These are phyloP conservation scores for Lanmaoa pseudosensibilis DNA, from an alignment of 768 basidiomycete genomes.

Conservation along the genomic window DNA sequence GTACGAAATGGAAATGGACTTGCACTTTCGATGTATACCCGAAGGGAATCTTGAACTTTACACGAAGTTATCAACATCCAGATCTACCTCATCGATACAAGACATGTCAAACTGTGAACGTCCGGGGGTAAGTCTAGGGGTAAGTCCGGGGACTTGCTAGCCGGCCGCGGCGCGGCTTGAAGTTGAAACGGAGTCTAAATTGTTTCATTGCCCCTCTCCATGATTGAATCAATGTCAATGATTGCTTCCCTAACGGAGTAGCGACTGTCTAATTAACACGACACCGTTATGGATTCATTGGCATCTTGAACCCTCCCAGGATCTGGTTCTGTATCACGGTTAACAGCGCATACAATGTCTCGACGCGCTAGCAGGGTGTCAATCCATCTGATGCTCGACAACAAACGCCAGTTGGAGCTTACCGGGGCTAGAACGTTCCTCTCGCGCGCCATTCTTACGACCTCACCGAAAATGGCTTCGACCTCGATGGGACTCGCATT, in stretches of 20 bases:
- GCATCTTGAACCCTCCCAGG: conserved; percentile 35
- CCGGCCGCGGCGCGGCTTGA: no score
- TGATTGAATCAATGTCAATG: no score
- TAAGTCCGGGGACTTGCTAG: no score
- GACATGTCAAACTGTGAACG: background rate
- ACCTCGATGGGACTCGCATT: conserved; percentile 62
- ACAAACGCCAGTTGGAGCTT: background rate
- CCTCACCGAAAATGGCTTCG: conserved; percentile 63
- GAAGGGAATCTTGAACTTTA: background rate
- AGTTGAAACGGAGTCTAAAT: no score
- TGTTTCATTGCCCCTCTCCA: no score
- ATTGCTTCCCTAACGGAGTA: no score
- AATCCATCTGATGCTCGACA: background rate
- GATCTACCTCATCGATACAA: background rate
- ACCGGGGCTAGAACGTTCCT: conserved; percentile 17
- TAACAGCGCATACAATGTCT: conserved; percentile 58
- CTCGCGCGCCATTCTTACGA: conserved; percentile 27
- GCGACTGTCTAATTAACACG: background rate
- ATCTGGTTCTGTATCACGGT: conserved; percentile 64
- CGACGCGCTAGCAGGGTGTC: conserved; percentile 46
- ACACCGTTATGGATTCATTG: background rate
- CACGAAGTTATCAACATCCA: background rate
- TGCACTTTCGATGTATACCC: background rate
- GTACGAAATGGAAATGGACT: background rate
- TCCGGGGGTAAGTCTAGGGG: no score